Percentiles rank a stretch among this genome's conserved stretches.
These are phyloP conservation scores for Aspergillus baeticus DNA, from an alignment of 495 filamentous ascomycete genomes.

Conservation along the genomic window DNA sequence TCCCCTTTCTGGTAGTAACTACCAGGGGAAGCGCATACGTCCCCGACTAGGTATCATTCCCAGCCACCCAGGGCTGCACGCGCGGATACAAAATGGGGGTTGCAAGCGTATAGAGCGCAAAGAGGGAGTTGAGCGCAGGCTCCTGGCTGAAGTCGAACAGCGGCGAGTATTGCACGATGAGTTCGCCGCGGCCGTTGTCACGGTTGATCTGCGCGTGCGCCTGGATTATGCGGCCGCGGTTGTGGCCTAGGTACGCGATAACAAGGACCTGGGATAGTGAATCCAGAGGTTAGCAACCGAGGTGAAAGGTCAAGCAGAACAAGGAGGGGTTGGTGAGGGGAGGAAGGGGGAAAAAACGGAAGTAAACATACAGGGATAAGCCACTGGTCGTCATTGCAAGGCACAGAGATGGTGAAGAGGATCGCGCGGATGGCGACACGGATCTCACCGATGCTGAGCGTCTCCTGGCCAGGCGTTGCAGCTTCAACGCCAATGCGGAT, in stretches of 20 bases:
- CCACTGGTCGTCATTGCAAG: too few species aligned
- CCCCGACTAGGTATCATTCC: too few species aligned
- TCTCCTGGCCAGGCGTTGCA: not conserved
- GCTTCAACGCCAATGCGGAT: not conserved
- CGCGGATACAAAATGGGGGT: not conserved
- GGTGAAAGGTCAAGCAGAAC: too few species aligned
- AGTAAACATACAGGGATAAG: too few species aligned
- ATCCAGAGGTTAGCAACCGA: too few species aligned
- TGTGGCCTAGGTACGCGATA: slow-evolving; percentile 6
- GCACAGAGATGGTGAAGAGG: not conserved
- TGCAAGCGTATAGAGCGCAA: slow-evolving; percentile 7
- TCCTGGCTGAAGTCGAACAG: slow-evolving; percentile 11
- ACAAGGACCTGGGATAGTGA: slow-evolving; percentile 50
- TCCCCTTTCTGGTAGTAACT: too few species aligned
- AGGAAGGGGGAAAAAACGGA: too few species aligned
- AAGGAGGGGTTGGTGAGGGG: too few species aligned
- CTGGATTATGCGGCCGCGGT: slow-evolving; percentile 15
- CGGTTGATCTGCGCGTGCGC: too few species aligned
- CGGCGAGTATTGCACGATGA: slow-evolving; percentile 19
- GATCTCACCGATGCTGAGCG: not conserved
- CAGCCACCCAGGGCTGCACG: too few species aligned
- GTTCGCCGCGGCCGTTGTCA: not conserved
- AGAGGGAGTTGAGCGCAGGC: slow-evolving; percentile 2
- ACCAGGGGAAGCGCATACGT: too few species aligned
- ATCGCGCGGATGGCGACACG: not conserved